phyloP scores from a whole-genome alignment of 345 rosid genomes.

The Eucalyptus rudis region DNA sequence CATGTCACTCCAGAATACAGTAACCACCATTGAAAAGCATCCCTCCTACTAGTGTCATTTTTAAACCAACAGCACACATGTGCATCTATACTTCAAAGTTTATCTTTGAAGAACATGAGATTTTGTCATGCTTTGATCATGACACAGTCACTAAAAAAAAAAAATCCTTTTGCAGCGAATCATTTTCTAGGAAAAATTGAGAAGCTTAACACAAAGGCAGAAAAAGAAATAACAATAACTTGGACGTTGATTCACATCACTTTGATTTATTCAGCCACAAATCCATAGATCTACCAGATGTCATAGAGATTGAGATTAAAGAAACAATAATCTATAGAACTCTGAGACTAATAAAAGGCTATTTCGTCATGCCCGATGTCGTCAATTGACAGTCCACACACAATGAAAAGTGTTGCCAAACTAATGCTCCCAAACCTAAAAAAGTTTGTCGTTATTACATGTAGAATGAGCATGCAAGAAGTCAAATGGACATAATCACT shows the following conservation, averaged over 20 bases:
- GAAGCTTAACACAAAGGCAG: no score
- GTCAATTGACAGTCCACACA: neutral
- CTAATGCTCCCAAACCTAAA: neutral
- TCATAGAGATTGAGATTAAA: neutral
- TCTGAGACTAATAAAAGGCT: neutral
- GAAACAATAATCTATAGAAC: neutral
- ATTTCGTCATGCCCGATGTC: neutral
- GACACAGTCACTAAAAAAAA: no score
- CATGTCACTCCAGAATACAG: neutral
- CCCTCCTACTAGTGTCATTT: neutral
- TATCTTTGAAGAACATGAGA: neutral
- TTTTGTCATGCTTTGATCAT: neutral
- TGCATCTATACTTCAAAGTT: neutral
- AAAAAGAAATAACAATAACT: no score
- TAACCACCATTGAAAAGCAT: neutral
- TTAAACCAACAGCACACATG: neutral
- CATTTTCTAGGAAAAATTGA: no score
- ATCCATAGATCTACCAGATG: neutral
- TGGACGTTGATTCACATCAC: neutral
- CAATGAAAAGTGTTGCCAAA: neutral
- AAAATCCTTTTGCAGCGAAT: no score
- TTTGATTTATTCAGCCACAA: neutral
- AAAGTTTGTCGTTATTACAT: neutral
- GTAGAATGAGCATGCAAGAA: neutral
- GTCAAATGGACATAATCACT: neutral